These are phyloP conservation scores for Aspergillus biplanus DNA, from an alignment of 495 filamentous ascomycete genomes.

Conservation along the genomic window DNA sequence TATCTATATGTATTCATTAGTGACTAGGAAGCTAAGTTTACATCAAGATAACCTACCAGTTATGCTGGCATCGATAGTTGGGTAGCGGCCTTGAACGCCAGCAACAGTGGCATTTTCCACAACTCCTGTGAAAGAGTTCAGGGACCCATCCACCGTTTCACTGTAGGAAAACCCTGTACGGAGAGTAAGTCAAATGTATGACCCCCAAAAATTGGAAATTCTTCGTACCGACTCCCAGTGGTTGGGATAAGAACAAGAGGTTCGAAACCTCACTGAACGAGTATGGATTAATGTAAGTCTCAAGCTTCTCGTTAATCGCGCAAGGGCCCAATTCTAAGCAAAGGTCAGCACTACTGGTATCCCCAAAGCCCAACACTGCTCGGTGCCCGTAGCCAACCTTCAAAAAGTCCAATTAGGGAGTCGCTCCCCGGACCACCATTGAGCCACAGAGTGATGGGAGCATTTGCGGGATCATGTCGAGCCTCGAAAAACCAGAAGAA, in stretches of 20 bases:
- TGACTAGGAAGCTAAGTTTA: too few relatives aligned
- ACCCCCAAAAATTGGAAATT: neutral
- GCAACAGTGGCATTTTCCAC: constrained; percentile 46
- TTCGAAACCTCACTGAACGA: constrained; percentile 76
- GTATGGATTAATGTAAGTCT: constrained; percentile 60
- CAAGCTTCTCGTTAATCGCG: constrained; percentile 54
- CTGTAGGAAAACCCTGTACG: constrained; percentile 58
- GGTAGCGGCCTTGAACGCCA: constrained; percentile 52
- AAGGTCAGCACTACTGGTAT: neutral
- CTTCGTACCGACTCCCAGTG: constrained; percentile 55
- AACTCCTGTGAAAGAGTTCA: constrained; percentile 49
- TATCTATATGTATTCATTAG: constrained; percentile 31
- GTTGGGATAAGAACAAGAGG: constrained; percentile 75
- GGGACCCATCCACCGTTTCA: constrained; percentile 41
- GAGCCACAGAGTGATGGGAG: constrained; percentile 55
- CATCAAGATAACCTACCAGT: constrained; percentile 30
- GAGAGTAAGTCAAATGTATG: neutral
- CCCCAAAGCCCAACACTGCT: too few relatives aligned
- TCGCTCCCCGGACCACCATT: constrained; percentile 61
- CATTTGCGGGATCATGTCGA: constrained; percentile 51
- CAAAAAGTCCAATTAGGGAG: constrained; percentile 73
- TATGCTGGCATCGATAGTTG: constrained; percentile 48
- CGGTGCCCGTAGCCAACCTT: constrained; percentile 40
- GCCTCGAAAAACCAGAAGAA: constrained; percentile 59
- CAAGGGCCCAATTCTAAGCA: constrained; percentile 61